Evolutionary conservation across 441 rosid genomes (phyloP), one percentile per base, ranked within the genome.

Genomic region (Euphorbia celastroides): DNA sequence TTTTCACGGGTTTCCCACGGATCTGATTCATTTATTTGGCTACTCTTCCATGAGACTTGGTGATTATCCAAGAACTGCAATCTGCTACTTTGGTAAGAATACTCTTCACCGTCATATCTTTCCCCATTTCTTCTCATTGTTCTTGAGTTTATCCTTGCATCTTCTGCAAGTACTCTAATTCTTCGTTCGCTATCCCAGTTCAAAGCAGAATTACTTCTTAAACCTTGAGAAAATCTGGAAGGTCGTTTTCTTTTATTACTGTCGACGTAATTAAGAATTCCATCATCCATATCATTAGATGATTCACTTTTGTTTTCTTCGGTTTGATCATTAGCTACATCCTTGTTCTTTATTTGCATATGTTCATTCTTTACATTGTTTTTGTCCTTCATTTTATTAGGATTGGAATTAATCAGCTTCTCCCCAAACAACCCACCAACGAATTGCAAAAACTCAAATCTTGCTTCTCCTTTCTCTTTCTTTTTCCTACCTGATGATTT

Each of bases 381-480:
- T 63, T 77, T 84, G 44, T 69, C 66, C 58, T 61, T 69, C 46
- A 66, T 69, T 74, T 75, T 80, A 41, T 48, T 71, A 57, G 75
- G 59, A 72, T 83, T 83, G 12, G 68, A 70, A 55, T 64, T 73
- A 58, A 68, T 71, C 30, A 34, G 28, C 64, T 73, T 83, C 67
- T 69, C 72, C 31, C 83, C 79, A 69, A 82, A 80, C 64, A 84
- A 69, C 14, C 79, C 72, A 38, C 76, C 82, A 58, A 84, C 9
- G 68, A 72, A 79, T 31, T 77, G 77, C 66, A 79, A 65, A 44
- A 85, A 68, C 26, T 38, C 75, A 68, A 73, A 64, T 57, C 81
- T 75, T 11, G 63, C 75, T 67, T 80, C 80, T 46, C 75, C 84
- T 17, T 41, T 51, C 36, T 81, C 86, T 70, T 81, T 80, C 70